phyloP scores from a whole-genome alignment of 352 stramenopile genomes.

The Blastocystis sp. region DNA sequence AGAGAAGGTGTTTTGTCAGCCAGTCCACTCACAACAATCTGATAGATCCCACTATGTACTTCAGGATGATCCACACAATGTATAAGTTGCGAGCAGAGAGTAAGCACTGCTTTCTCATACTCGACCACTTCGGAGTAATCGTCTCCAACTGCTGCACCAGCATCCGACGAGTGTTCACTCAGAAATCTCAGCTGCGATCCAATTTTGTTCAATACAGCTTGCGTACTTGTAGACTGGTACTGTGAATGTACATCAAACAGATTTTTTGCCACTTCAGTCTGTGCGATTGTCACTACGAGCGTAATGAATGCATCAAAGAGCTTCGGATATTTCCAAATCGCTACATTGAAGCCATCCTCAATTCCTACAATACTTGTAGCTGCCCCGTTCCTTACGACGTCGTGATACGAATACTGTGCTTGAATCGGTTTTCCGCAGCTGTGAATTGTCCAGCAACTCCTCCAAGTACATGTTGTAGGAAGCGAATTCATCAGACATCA shows the following conservation, averaged over 20 bases:
- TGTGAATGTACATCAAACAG: not conserved
- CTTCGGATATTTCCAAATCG: slow-evolving; percentile 9
- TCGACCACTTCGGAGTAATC: not conserved
- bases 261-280: not conserved
- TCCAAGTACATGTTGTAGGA: not conserved
- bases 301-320: not conserved
- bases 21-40: not conserved
- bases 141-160: not conserved
- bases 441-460: not conserved
- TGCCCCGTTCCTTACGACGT: not conserved
- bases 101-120: not conserved
- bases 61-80: not conserved
- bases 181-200: not conserved
- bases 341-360: not conserved
- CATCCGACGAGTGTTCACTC: not conserved
- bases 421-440: not conserved
- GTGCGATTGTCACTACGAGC: not conserved
- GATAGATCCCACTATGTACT: not conserved
- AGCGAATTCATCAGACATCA: not conserved
- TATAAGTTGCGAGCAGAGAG: not conserved
- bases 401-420: not conserved
- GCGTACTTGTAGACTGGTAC: not conserved
- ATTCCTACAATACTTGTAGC: not conserved
- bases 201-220: not conserved
- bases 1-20: not conserved